Percentiles rank a stretch among this genome's conserved stretches.
Conservation (phyloP, 2,329 filamentous ascomycete genomes). For the Fusarium piperis region DNA sequence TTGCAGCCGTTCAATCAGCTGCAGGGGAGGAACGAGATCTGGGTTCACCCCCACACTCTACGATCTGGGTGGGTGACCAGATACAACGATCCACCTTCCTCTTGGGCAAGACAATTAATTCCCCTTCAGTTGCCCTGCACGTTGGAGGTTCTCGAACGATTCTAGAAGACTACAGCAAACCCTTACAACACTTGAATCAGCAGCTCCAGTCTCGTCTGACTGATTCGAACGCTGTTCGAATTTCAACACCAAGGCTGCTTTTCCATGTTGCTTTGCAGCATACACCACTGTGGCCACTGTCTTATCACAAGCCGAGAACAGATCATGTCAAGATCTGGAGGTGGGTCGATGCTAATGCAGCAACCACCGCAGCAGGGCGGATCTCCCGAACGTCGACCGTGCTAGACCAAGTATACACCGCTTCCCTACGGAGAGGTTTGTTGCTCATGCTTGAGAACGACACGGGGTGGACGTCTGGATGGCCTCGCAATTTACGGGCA, state of each 20-base stretch:
- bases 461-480: neutral
- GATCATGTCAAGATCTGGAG: slow-evolving; percentile 5
- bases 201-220: neutral
- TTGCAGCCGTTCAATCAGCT: slow-evolving; percentile 31
- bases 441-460: neutral
- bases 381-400: neutral
- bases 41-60: slow-evolving; percentile 34
- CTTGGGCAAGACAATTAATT: slow-evolving; percentile 1
- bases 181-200: neutral
- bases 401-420: neutral
- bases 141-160: neutral
- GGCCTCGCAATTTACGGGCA: neutral
- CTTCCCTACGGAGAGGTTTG: neutral
- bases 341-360: neutral
- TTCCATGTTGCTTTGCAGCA: neutral
- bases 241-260: neutral
- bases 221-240: neutral
- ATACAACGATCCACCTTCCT: slow-evolving; percentile 31
- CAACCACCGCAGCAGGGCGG: neutral
- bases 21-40: slow-evolving; percentile 36
- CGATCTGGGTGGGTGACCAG: slow-evolving; percentile 24
- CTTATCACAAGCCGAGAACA: neutral
- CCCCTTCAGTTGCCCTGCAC: neutral
- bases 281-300: neutral
- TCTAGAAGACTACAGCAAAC: neutral